A percentile compares a stretch with the other conserved stretches of the same genome.
Evolutionary conservation across 768 basidiomycete genomes (phyloP).

Genomic region (Holtermannia corniformis): DNA sequence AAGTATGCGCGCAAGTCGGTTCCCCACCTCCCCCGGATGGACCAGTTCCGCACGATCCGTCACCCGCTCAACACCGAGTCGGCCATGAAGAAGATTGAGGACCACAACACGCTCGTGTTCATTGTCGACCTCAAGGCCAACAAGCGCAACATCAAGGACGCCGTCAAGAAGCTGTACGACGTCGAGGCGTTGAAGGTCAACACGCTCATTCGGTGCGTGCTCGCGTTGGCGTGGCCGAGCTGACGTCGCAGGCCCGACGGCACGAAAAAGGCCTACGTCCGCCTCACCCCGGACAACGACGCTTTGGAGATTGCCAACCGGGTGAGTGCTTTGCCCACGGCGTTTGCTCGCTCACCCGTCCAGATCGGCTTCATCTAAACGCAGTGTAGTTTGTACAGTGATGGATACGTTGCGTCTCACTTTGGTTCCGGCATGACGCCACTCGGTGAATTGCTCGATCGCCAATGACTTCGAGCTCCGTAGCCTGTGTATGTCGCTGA

Average conservation of each 20-base stretch:
- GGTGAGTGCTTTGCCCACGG: slow-evolving; percentile 45
- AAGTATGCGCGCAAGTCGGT: slow-evolving; percentile 94
- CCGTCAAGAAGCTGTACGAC: slow-evolving; percentile 98
- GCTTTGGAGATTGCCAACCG: slow-evolving; percentile 96
- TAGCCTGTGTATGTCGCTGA: no score
- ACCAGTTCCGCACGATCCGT: slow-evolving; percentile 88
- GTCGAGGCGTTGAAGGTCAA: slow-evolving; percentile 93
- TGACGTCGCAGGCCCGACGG: slow-evolving; percentile 69
- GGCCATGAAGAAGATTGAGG: slow-evolving; percentile 99
- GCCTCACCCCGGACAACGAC: slow-evolving; percentile 89
- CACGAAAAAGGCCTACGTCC: slow-evolving; percentile 98
- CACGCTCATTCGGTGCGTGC: slow-evolving; percentile 83
- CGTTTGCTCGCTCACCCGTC: background rate
- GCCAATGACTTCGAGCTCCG: no score
- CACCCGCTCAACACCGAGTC: slow-evolving; percentile 73
- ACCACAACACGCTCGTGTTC: slow-evolving; percentile 98
- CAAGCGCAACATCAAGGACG: slow-evolving; percentile 99
- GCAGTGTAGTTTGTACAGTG: no score
- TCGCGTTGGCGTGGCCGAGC: background rate
- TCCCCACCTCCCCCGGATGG: slow-evolving; percentile 86
- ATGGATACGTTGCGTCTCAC: no score
- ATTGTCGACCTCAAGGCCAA: slow-evolving; percentile 89
- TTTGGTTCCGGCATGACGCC: no score
- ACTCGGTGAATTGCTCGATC: no score
- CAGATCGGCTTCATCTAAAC: slow-evolving; percentile 89